Conservation (phyloP, 2,329 filamentous ascomycete species). For the Myriosclerotinia curreyana region DNA sequence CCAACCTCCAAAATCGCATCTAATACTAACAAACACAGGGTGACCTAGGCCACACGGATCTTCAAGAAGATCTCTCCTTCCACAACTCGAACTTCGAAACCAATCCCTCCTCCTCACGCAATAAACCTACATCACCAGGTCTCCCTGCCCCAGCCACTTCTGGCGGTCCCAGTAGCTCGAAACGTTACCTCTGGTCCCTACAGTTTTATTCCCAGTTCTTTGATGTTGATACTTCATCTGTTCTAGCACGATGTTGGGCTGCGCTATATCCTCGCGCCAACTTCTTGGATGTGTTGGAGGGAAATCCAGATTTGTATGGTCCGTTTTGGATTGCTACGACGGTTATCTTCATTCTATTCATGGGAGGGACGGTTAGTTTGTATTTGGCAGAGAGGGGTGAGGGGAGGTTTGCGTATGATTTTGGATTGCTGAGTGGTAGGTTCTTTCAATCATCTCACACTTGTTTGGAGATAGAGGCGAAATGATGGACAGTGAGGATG, state of each 20-base stretch:
- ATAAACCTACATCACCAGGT: constrained; percentile 43
- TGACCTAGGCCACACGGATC: constrained; percentile 95
- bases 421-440: constrained; percentile 76
- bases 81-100: constrained; percentile 85
- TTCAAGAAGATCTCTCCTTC: constrained; percentile 98
- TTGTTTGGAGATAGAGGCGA: not conserved
- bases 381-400: constrained; percentile 71
- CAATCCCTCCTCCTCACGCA: constrained; percentile 45
- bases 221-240: constrained; percentile 91
- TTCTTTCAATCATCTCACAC: not conserved
- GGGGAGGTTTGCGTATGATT: constrained; percentile 84
- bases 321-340: constrained; percentile 99
- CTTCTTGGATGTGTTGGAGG: constrained; percentile 95
- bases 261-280: constrained; percentile 89
- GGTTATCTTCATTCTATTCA: constrained; percentile 89
- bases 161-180: constrained; percentile 51
- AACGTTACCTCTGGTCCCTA: constrained; percentile 89
- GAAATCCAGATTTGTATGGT: constrained; percentile 94
- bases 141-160: constrained; percentile 58
- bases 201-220: constrained; percentile 98
- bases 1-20: constrained; percentile 16
- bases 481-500: not conserved
- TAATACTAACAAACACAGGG: constrained; percentile 55
- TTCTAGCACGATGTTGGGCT: constrained; percentile 80
- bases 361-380: constrained; percentile 92